Percentiles rank a stretch among this genome's conserved stretches.
Conservation (phyloP, 2,329 filamentous ascomycete species). For the Penicillium decumbens region DNA sequence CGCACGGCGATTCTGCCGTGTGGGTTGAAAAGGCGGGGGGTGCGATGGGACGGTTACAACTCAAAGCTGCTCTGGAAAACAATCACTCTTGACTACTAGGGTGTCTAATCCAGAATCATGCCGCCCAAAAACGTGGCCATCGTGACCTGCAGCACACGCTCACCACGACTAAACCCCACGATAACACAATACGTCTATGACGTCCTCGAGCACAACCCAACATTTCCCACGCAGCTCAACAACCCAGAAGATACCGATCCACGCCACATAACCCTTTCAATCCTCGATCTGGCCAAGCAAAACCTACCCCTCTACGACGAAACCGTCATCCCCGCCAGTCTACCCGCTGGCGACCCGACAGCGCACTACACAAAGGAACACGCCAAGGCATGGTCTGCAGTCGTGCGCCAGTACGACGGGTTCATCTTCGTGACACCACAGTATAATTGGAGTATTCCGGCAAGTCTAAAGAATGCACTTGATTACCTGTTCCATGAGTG, state of each 20-base stretch:
- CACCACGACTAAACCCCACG: slow-evolving; percentile 34
- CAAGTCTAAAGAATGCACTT: slow-evolving; percentile 57
- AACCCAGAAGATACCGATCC: slow-evolving; percentile 13
- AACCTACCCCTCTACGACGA: slow-evolving; percentile 40
- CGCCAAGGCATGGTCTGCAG: slow-evolving; percentile 37
- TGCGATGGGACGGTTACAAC: no score
- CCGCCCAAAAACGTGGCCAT: slow-evolving; percentile 30
- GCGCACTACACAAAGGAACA: slow-evolving; percentile 32
- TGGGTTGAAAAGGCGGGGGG: no score
- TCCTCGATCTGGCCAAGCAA: slow-evolving; percentile 32
- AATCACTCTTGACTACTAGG: no score
- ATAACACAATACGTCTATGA: slow-evolving; percentile 33
- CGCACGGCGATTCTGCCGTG: no score
- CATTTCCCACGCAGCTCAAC: slow-evolving; percentile 14
- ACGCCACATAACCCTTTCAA: slow-evolving; percentile 21
- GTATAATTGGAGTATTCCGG: slow-evolving; percentile 56
- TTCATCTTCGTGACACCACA: slow-evolving; percentile 45
- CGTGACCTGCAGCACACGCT: slow-evolving; percentile 36
- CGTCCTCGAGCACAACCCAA: slow-evolving; percentile 16
- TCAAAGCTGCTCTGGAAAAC: no score
- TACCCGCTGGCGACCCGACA: slow-evolving; percentile 26
- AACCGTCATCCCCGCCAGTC: slow-evolving; percentile 34
- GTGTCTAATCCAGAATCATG: slow-evolving; percentile 4
- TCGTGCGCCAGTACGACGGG: slow-evolving; percentile 32
- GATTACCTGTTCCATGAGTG: slow-evolving; percentile 59